Conservation (phyloP, 1,139 yeast genomes). For the Taiozyma sp. region DNA sequence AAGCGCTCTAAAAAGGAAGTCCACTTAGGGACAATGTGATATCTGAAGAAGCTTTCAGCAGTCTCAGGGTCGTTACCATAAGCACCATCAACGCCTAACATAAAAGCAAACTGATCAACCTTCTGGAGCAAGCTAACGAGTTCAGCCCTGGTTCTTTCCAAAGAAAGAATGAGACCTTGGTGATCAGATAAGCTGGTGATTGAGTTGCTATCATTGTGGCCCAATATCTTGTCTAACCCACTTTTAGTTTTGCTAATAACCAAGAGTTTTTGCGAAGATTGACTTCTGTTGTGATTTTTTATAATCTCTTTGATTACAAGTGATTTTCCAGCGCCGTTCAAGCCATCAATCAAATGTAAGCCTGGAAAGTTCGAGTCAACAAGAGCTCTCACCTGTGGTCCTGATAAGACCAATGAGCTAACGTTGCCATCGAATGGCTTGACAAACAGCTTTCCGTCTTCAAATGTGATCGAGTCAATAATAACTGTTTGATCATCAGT, state of each 20-base stretch:
- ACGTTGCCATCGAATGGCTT: background rate
- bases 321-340: slow-evolving; percentile 44
- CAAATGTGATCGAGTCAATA: background rate
- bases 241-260: slow-evolving; percentile 29
- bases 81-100: slow-evolving; percentile 34
- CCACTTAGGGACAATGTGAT: slow-evolving; percentile 32
- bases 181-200: slow-evolving; percentile 5
- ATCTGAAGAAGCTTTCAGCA: slow-evolving; percentile 33
- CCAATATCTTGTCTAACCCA: slow-evolving; percentile 22
- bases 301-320: slow-evolving; percentile 25
- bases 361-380: slow-evolving; percentile 30
- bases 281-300: slow-evolving; percentile 24
- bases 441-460: background rate
- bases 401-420: background rate
- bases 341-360: slow-evolving; percentile 36
- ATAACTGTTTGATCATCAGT: background rate
- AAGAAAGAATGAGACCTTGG: background rate
- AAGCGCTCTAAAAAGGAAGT: slow-evolving; percentile 19
- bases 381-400: background rate
- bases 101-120: slow-evolving; percentile 31
- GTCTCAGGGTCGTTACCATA: slow-evolving; percentile 38
- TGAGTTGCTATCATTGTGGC: background rate
- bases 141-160: background rate
- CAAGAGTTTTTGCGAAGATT: slow-evolving; percentile 30
- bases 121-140: background rate